phyloP scores from a whole-genome alignment of 176 grass and related monocot genomes.

The Triticum monococcum region DNA sequence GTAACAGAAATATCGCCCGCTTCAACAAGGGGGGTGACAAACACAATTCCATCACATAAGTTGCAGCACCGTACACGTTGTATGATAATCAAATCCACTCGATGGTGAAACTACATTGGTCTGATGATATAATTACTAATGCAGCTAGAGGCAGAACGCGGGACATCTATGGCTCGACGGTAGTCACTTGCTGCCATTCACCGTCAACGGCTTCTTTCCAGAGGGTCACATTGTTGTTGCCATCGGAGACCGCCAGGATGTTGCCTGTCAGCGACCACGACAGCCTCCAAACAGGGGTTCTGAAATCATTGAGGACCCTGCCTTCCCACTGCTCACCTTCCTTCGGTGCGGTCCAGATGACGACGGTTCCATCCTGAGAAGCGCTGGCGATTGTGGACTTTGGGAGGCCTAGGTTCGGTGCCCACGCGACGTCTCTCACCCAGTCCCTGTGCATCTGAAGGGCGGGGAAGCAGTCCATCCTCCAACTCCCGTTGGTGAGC shows the following conservation, averaged over 20 bases:
- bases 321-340: constrained; percentile 76
- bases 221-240: constrained; percentile 67
- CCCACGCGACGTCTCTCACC: constrained; percentile 69
- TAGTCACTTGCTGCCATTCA: constrained; percentile 78
- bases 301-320: constrained; percentile 62
- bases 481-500: constrained; percentile 65
- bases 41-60: neutral
- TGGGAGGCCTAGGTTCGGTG: constrained; percentile 72
- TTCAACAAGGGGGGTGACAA: neutral
- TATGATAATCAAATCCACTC: too few species aligned
- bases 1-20: neutral
- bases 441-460: constrained; percentile 71
- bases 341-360: constrained; percentile 66
- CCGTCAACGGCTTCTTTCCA: constrained; percentile 70
- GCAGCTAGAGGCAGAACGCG: neutral
- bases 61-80: too few species aligned
- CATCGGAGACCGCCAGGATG: constrained; percentile 63
- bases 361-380: constrained; percentile 74
- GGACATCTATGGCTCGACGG: constrained; percentile 52
- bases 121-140: too few species aligned
- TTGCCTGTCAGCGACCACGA: constrained; percentile 77
- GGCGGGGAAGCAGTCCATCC: constrained; percentile 74
- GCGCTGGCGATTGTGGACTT: constrained; percentile 75
- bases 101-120: too few species aligned
- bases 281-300: constrained; percentile 63